Conservation (phyloP, 805 yeast species). For the Jamesozyma hellenica region DNA sequence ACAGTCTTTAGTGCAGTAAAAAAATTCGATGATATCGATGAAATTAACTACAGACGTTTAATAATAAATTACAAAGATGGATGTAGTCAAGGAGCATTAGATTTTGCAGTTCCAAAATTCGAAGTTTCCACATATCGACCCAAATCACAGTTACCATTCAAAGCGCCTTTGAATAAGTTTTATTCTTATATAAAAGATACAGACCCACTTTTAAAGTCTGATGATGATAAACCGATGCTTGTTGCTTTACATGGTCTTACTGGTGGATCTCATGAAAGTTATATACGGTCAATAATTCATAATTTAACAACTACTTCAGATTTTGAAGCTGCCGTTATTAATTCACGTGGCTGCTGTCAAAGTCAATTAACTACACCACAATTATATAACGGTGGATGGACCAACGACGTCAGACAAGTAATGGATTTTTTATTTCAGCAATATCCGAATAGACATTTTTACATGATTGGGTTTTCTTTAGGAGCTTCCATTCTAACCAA, state of each 20-base stretch:
- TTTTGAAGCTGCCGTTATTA: conserved; percentile 61
- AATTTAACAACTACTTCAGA: conserved; percentile 28
- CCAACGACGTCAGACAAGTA: conserved; percentile 42
- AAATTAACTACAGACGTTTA: conserved; percentile 54
- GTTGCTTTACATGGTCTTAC: conserved; percentile 67
- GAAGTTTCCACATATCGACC: conserved; percentile 11
- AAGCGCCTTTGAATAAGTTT: conserved; percentile 10
- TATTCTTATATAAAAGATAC: conserved; percentile 25
- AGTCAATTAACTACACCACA: conserved; percentile 58
- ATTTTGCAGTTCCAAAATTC: conserved; percentile 38
- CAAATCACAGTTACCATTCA: conserved; percentile 30
- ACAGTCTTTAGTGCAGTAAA: conserved; percentile 52
- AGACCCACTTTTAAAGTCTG: conserved; percentile 32
- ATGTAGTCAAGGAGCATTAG: conserved; percentile 55
- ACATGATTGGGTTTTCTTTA: conserved; percentile 68
- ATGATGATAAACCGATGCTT: conserved; percentile 45
- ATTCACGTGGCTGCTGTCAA: conserved; percentile 69
- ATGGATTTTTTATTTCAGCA: conserved; percentile 2
- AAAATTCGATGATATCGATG: conserved; percentile 36
- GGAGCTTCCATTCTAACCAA: conserved; percentile 68
- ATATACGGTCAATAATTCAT: conserved; percentile 51
- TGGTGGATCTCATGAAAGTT: conserved; percentile 78
- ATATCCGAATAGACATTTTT: conserved; percentile 53
- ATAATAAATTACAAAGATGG: conserved; percentile 46
- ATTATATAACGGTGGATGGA: conserved; percentile 62